Percentiles rank a stretch among this genome's conserved stretches.
Conservation (phyloP, 805 yeast genomes). For the Candida endomychidarum region DNA sequence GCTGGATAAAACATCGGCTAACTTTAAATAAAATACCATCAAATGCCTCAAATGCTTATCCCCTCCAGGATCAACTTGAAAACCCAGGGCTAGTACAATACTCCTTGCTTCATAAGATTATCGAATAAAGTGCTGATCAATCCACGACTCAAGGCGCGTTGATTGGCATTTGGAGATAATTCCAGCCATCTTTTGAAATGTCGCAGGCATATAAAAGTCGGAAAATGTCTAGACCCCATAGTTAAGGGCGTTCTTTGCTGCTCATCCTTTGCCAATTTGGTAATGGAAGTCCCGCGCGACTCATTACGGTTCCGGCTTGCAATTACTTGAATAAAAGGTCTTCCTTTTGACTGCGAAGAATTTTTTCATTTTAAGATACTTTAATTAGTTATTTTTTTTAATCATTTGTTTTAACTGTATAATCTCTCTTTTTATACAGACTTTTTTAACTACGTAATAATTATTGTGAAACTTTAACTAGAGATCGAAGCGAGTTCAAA, state of each 20-base stretch:
- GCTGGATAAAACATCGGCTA: too few species aligned
- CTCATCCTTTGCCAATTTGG: background rate
- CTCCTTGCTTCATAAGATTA: too few species aligned
- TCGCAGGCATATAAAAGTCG: too few species aligned
- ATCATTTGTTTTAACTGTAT: background rate
- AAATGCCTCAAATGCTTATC: too few species aligned
- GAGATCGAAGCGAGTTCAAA: too few species aligned
- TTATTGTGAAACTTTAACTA: too few species aligned
- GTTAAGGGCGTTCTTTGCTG: slow-evolving; percentile 1
- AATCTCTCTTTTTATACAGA: slow-evolving; percentile 4
- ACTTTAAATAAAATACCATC: too few species aligned
- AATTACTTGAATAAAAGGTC: background rate
- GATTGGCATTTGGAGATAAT: too few species aligned
- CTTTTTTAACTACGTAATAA: background rate
- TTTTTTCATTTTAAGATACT: slow-evolving; percentile 3
- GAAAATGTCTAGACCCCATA: background rate
- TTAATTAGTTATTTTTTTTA: slow-evolving; percentile 4
- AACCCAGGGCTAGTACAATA: too few species aligned
- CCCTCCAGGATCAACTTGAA: too few species aligned
- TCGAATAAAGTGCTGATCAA: background rate
- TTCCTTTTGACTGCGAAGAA: slow-evolving; percentile 6
- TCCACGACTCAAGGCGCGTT: slow-evolving; percentile 1
- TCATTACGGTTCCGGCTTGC: slow-evolving; percentile 4
- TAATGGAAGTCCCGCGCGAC: slow-evolving; percentile 3
- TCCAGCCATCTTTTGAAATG: too few species aligned